phyloP scores from a whole-genome alignment of 2,329 filamentous ascomycete genomes.

The Calonectria pseudoreteaudii region DNA sequence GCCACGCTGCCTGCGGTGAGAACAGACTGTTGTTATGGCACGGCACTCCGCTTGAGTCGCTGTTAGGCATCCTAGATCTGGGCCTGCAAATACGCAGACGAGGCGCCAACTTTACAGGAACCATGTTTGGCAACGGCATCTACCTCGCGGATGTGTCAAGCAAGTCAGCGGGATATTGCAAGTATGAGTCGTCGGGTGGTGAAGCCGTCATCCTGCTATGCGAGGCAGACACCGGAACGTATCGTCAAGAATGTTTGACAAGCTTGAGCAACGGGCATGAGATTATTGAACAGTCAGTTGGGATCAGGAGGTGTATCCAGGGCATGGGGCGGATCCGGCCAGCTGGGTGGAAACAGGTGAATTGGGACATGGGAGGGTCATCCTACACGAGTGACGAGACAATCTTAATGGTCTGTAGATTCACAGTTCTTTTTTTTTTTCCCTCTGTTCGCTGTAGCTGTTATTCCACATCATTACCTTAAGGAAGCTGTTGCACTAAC shows the following conservation, averaged over 20 bases:
- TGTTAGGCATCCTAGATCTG: not conserved
- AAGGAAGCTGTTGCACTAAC: not conserved
- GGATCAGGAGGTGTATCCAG: not conserved
- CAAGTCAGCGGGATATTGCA: constrained; percentile 2
- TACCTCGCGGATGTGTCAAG: not conserved
- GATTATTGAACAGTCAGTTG: not conserved
- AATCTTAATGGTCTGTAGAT: not conserved
- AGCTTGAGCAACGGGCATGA: not conserved
- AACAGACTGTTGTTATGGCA: not conserved
- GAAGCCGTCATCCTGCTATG: not conserved
- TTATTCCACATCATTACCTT: not conserved
- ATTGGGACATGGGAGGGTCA: not conserved
- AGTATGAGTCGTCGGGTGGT: not conserved
- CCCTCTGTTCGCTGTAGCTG: no score
- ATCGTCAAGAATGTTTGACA: no score
- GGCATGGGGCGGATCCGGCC: not conserved
- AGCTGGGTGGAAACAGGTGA: not conserved
- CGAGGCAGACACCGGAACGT: not conserved
- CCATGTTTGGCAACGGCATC: constrained; percentile 6
- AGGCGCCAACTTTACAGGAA: not conserved
- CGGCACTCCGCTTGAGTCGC: not conserved
- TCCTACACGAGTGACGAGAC: not conserved
- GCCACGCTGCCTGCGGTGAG: not conserved
- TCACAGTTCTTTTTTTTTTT: not conserved
- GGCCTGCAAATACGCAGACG: not conserved